These are phyloP conservation scores for Hyphopichia fennica DNA, from an alignment of 1,139 yeast genomes.

Conservation along the genomic window DNA sequence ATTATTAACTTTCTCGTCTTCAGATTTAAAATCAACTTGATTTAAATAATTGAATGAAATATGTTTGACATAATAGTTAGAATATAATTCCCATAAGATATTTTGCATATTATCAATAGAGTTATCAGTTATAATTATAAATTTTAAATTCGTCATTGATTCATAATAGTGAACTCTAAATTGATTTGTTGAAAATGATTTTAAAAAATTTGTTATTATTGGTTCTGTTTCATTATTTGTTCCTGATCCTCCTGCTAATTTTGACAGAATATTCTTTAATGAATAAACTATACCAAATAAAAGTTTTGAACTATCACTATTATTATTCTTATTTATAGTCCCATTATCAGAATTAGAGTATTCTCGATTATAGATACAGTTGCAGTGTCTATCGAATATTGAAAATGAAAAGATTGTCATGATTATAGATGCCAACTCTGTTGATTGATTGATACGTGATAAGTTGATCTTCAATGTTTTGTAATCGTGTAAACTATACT, in stretches of 20 bases:
- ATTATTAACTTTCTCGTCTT: conserved; percentile 38
- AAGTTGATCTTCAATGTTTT: no score
- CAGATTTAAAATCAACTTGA: conserved; percentile 51
- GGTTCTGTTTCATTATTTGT: not conserved
- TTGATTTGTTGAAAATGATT: conserved; percentile 67
- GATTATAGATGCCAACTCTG: not conserved
- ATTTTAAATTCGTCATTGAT: conserved; percentile 74
- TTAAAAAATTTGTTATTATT: conserved; percentile 44
- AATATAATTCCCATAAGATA: conserved; percentile 66
- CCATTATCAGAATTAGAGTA: conserved; percentile 47
- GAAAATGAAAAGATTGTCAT: conserved; percentile 70
- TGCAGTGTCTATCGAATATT: conserved; percentile 88
- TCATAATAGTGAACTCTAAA: conserved; percentile 81
- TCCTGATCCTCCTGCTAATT: conserved; percentile 45
- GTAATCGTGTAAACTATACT: no score
- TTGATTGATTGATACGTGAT: no score
- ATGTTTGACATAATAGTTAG: conserved; percentile 62
- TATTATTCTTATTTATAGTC: conserved; percentile 53
- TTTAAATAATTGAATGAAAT: conserved; percentile 66
- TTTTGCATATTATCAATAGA: conserved; percentile 58
- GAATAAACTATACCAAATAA: conserved; percentile 88
- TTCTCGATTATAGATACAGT: conserved; percentile 71
- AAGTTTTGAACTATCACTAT: conserved; percentile 69
- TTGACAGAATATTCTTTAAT: conserved; percentile 68
- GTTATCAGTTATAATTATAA: conserved; percentile 73